Evolutionary conservation across 2,329 filamentous ascomycete species (phyloP).

Genomic region (Alternaria novae-zelandiae): DNA sequence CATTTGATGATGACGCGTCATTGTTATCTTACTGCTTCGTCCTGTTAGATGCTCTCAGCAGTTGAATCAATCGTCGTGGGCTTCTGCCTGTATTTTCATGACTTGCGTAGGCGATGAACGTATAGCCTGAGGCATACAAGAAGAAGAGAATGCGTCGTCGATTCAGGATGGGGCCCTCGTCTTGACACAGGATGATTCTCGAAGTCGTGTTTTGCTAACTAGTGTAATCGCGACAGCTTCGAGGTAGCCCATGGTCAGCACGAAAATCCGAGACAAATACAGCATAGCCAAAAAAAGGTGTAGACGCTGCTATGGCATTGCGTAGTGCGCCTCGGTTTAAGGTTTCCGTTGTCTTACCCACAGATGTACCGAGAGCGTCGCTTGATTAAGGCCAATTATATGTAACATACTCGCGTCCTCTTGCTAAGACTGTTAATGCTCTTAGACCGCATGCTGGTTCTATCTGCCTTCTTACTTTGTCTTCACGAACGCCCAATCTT

Average conservation of each 20-base stretch:
- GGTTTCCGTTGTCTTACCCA: too few relatives aligned
- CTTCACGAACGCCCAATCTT: too few relatives aligned
- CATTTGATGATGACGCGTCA: neutral
- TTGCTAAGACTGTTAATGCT: too few relatives aligned
- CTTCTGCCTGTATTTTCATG: neutral
- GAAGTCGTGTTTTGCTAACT: neutral
- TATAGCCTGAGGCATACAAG: neutral
- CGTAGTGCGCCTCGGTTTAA: too few relatives aligned
- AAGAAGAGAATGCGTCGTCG: neutral
- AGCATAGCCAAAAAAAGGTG: neutral
- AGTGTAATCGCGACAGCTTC: neutral
- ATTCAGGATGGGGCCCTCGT: neutral
- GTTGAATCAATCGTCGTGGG: rapidly evolving
- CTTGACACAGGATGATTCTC: neutral
- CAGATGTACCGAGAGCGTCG: too few relatives aligned
- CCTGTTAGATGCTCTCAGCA: neutral
- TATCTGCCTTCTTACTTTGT: too few relatives aligned
- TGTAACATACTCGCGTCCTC: too few relatives aligned
- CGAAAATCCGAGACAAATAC: neutral
- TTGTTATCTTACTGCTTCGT: neutral
- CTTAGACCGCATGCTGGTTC: too few relatives aligned
- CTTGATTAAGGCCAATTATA: too few relatives aligned
- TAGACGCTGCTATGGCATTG: neutral
- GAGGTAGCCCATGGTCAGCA: neutral
- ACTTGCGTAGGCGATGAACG: neutral